A percentile compares a stretch with the other conserved stretches of the same genome.
Evolutionary conservation across 345 rosid genomes (phyloP).

Genomic region (Murraya paniculata): DNA sequence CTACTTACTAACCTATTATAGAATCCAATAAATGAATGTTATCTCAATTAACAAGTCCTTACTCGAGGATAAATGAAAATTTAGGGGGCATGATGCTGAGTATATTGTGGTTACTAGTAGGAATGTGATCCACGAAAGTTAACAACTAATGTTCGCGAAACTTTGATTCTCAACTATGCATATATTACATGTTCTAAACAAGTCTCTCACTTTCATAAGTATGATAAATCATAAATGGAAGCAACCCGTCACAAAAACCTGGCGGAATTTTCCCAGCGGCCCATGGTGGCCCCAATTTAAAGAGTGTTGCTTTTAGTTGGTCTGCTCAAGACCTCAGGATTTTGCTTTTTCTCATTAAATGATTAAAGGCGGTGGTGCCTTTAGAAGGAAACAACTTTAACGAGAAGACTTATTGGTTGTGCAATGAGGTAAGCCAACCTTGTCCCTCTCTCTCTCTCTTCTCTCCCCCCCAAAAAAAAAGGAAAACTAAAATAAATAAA

Average conservation of each 20-base stretch:
- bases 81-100: too few species aligned
- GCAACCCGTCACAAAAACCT: too few species aligned
- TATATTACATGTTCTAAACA: not conserved
- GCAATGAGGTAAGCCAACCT: constrained; percentile 23
- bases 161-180: not conserved
- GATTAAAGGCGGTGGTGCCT: constrained; percentile 38
- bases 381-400: constrained; percentile 42
- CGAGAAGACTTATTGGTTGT: constrained; percentile 23
- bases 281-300: constrained; percentile 13
- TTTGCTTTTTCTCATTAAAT: constrained; percentile 16
- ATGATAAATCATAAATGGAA: not conserved
- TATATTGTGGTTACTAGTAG: not conserved
- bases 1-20: too few species aligned
- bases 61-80: too few species aligned
- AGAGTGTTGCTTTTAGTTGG: constrained; percentile 11
- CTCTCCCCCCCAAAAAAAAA: too few species aligned
- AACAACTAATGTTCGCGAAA: not conserved
- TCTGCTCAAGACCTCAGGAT: constrained; percentile 2
- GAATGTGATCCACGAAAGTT: not conserved
- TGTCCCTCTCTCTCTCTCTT: constrained; percentile 10
- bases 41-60: too few species aligned
- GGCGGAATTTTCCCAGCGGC: not conserved
- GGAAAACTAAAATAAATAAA: too few species aligned
- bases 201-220: not conserved
- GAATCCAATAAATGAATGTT: too few species aligned